Conservation (phyloP, 208 protist genomes). For the Leishmania gerbilli region DNA sequence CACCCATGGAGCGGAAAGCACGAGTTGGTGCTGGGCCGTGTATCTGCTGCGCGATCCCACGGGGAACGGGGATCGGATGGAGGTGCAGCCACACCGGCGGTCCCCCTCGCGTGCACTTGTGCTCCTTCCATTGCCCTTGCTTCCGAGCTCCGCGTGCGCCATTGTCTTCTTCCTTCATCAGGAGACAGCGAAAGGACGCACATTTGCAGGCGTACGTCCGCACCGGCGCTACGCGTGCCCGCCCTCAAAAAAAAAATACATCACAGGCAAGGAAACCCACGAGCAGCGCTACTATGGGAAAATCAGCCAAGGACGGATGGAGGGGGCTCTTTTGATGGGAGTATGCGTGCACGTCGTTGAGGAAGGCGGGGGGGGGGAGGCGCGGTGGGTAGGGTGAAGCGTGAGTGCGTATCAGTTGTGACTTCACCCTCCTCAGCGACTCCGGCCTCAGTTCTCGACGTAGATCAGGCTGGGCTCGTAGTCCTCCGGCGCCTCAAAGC, state of each 20-base stretch:
- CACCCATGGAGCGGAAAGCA: not conserved
- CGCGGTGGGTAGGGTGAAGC: not conserved
- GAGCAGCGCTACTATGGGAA: not conserved
- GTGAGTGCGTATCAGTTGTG: not conserved
- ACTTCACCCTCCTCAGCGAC: not conserved
- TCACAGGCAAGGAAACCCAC: not conserved
- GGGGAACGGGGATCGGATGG: not conserved
- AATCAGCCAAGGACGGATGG: not conserved
- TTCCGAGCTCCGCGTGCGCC: not conserved
- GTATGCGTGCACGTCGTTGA: not conserved
- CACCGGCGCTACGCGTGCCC: not conserved
- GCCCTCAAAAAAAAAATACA: not conserved
- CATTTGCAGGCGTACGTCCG: not conserved
- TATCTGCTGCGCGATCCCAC: not conserved
- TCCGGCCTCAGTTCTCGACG: conserved; percentile 27
- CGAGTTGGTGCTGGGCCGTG: not conserved
- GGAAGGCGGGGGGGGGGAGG: not conserved
- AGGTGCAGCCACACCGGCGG: not conserved
- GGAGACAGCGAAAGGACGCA: not conserved
- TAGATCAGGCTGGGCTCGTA: conserved; percentile 90
- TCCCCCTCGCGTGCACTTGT: not conserved
- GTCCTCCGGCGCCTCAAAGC: conserved; percentile 87
- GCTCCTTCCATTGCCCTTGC: not conserved
- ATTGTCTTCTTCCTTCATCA: not conserved
- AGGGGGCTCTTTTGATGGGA: not conserved